phyloP scores from a whole-genome alignment of 2,329 filamentous ascomycete species.

The Fusarium sp. region DNA sequence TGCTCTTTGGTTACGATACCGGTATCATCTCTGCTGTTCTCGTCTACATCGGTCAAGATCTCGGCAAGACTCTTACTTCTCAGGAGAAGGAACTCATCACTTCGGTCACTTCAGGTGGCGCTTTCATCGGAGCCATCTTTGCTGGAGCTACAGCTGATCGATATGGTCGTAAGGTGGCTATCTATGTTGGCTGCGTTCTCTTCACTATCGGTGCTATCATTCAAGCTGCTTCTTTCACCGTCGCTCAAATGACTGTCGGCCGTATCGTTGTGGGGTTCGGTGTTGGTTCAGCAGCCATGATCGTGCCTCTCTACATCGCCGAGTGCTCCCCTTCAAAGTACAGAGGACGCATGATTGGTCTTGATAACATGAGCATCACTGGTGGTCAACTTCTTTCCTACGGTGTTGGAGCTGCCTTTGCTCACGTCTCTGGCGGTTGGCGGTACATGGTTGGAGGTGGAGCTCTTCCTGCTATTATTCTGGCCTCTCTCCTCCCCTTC shows the following conservation, averaged over 20 bases:
- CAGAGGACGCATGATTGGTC: slow-evolving; percentile 59
- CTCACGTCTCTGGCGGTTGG: slow-evolving; percentile 58
- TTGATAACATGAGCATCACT: slow-evolving; percentile 61
- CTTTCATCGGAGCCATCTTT: slow-evolving; percentile 45
- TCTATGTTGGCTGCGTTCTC: slow-evolving; percentile 45
- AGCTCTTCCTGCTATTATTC: slow-evolving; percentile 58
- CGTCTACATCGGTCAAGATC: slow-evolving; percentile 43
- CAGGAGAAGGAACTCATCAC: slow-evolving; percentile 63
- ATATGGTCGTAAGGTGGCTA: slow-evolving; percentile 44
- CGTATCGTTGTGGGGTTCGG: slow-evolving; percentile 61
- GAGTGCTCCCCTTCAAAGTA: slow-evolving; percentile 62
- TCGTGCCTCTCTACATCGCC: slow-evolving; percentile 59
- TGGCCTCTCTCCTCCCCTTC: slow-evolving; percentile 55
- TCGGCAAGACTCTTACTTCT: slow-evolving; percentile 54
- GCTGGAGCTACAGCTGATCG: slow-evolving; percentile 43
- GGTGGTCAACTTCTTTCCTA: slow-evolving; percentile 56
- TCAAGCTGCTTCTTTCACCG: slow-evolving; percentile 43
- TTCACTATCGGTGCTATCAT: slow-evolving; percentile 43
- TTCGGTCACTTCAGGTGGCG: slow-evolving; percentile 59
- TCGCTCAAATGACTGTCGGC: slow-evolving; percentile 46
- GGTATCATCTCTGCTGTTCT: slow-evolving; percentile 54
- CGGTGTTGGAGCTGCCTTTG: slow-evolving; percentile 54
- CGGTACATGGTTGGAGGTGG: slow-evolving; percentile 61
- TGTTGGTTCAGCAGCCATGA: slow-evolving; percentile 61
- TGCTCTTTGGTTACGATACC: slow-evolving; percentile 52